A percentile compares a stretch with the other conserved stretches of the same genome.
These are phyloP conservation scores for Papiliotrema nemorosa DNA, from an alignment of 1,284 basidiomycete genomes.

Conservation along the genomic window DNA sequence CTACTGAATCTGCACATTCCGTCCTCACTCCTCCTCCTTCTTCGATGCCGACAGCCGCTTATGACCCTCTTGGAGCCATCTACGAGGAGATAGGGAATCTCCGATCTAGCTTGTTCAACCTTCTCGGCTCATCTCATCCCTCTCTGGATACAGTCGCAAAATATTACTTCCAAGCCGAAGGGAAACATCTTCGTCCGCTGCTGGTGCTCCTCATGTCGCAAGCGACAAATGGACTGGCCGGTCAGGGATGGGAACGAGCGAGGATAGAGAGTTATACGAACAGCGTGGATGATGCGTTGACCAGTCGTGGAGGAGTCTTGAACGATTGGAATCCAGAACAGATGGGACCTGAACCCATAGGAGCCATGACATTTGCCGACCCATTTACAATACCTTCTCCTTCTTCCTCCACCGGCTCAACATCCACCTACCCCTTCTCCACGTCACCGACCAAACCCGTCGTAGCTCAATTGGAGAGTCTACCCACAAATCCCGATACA, in stretches of 20 bases:
- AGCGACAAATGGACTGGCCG: slow-evolving; percentile 78
- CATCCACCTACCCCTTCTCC: slow-evolving; percentile 8
- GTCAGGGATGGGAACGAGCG: slow-evolving; percentile 30
- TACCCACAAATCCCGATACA: slow-evolving; percentile 2
- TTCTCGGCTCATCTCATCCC: slow-evolving; percentile 86
- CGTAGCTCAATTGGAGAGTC: neutral
- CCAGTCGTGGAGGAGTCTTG: slow-evolving; percentile 43
- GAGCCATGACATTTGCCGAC: slow-evolving; percentile 34
- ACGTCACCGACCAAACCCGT: neutral
- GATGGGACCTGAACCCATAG: slow-evolving; percentile 35
- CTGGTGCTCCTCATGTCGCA: slow-evolving; percentile 86
- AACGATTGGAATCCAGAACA: slow-evolving; percentile 51
- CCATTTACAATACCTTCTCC: slow-evolving; percentile 36
- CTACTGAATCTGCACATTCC: slow-evolving; percentile 43
- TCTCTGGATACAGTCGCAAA: slow-evolving; percentile 82
- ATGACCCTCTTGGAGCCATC: slow-evolving; percentile 51
- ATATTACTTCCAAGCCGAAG: slow-evolving; percentile 82
- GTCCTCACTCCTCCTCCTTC: slow-evolving; percentile 30
- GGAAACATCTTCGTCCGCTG: slow-evolving; percentile 84
- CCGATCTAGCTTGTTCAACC: slow-evolving; percentile 67
- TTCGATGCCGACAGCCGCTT: slow-evolving; percentile 4
- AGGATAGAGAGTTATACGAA: slow-evolving; percentile 15
- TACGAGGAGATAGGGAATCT: slow-evolving; percentile 71
- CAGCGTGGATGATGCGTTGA: slow-evolving; percentile 45
- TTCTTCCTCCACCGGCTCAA: slow-evolving; percentile 8